phyloP scores from a whole-genome alignment of 192 early-diverging fungal species.

The Dimargaris xerosporica region DNA sequence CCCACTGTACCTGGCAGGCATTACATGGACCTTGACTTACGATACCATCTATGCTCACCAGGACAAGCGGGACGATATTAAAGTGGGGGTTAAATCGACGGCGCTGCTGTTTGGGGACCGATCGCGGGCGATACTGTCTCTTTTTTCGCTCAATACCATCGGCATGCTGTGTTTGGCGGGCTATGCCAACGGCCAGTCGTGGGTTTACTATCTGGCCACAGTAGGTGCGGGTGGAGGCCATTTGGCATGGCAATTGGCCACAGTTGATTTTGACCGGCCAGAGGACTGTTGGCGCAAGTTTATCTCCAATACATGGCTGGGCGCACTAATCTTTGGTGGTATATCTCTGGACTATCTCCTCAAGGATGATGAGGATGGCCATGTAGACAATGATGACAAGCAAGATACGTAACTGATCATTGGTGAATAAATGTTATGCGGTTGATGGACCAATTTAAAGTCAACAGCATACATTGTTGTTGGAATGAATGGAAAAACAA shows the following conservation, averaged over 20 bases:
- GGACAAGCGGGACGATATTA: conserved; percentile 82
- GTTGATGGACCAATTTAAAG: too few relatives aligned
- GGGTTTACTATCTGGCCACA: conserved; percentile 53
- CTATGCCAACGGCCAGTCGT: conserved; percentile 61
- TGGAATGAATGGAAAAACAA: too few relatives aligned
- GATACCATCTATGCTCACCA: conserved; percentile 97
- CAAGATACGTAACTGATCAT: too few relatives aligned
- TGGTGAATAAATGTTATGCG: too few relatives aligned
- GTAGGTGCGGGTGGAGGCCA: conserved; percentile 60
- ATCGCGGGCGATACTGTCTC: conserved; percentile 46
- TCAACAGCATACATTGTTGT: too few relatives aligned
- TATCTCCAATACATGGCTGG: conserved; percentile 61
- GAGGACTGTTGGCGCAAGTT: conserved; percentile 61
- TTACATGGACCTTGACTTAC: conserved; percentile 90
- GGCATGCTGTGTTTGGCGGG: conserved; percentile 54
- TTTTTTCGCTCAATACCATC: conserved; percentile 55
- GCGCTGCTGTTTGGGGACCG: conserved; percentile 70
- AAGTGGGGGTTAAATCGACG: conserved; percentile 80
- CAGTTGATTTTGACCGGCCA: conserved; percentile 48
- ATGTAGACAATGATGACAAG: too few relatives aligned
- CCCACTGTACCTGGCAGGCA: conserved; percentile 71
- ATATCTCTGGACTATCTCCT: conserved; percentile 45
- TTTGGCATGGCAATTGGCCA: conserved; percentile 64
- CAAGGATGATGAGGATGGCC: too few relatives aligned
- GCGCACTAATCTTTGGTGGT: conserved; percentile 58